Conservation (phyloP, 2,329 filamentous ascomycete genomes). For the Fusarium chuoi region DNA sequence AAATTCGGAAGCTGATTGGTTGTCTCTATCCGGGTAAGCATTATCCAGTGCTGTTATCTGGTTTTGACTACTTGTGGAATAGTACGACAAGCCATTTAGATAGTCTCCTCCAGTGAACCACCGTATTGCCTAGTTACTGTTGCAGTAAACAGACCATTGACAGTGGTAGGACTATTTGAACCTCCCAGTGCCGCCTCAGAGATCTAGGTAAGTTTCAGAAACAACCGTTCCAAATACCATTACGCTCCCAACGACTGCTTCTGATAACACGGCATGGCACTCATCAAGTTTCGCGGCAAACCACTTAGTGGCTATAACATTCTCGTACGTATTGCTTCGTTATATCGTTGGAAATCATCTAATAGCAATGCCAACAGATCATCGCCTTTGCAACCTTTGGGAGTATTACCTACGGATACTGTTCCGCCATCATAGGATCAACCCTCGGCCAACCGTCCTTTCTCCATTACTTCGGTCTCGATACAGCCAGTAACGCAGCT, state of each 20-base stretch:
- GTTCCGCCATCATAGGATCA: neutral
- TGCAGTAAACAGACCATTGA: neutral
- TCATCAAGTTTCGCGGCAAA: neutral
- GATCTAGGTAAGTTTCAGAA: neutral
- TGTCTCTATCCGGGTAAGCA: neutral
- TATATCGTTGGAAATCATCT: accelerated
- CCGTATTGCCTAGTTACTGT: neutral
- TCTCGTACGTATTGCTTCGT: neutral
- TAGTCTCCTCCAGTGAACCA: neutral
- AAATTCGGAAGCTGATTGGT: neutral
- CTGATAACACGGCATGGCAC: neutral
- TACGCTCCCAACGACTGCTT: neutral
- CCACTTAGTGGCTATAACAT: neutral
- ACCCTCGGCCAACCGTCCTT: neutral
- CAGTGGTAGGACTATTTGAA: neutral
- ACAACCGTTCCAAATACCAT: neutral
- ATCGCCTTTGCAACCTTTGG: neutral
- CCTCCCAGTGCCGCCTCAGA: neutral
- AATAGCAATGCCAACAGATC: neutral
- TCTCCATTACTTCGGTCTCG: neutral
- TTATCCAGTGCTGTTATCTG: neutral
- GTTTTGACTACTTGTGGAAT: neutral
- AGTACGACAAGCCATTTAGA: neutral
- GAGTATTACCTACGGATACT: neutral
- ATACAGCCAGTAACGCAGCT: neutral